Conservation (phyloP, 2,329 filamentous ascomycete species). For the Allantophomopsis cytisporea region DNA sequence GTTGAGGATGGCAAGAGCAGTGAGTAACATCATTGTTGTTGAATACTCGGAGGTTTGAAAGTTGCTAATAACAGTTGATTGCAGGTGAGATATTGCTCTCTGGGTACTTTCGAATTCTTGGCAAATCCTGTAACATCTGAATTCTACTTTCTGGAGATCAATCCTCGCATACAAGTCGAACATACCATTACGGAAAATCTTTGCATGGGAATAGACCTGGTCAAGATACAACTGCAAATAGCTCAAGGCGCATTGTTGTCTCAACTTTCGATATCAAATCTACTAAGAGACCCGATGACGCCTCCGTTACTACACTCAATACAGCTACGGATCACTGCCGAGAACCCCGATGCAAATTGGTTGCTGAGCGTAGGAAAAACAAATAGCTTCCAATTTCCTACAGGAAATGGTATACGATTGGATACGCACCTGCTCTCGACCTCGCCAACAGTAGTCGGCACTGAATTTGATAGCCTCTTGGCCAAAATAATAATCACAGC, state of each 20-base stretch:
- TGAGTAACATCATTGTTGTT: slow-evolving; percentile 12
- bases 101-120: slow-evolving; percentile 54
- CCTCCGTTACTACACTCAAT: slow-evolving; percentile 22
- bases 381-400: slow-evolving; percentile 35
- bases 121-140: slow-evolving; percentile 31
- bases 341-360: slow-evolving; percentile 28
- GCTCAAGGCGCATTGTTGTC: slow-evolving; percentile 18
- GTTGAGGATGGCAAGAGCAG: slow-evolving; percentile 33
- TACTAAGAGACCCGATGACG: slow-evolving; percentile 17
- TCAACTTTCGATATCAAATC: slow-evolving; percentile 17
- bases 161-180: slow-evolving; percentile 16
- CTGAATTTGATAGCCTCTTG: slow-evolving; percentile 32
- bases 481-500: slow-evolving; percentile 31
- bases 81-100: slow-evolving; percentile 37
- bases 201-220: slow-evolving; percentile 14
- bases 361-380: slow-evolving; percentile 47
- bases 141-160: slow-evolving; percentile 22
- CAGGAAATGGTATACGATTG: slow-evolving; percentile 36
- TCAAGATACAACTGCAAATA: slow-evolving; percentile 20
- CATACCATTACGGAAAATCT: slow-evolving; percentile 24
- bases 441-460: slow-evolving; percentile 25
- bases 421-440: slow-evolving; percentile 25
- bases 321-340: slow-evolving; percentile 29
- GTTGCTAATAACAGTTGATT: neutral
- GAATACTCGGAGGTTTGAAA: too few relatives aligned